Evolutionary conservation across 495 filamentous ascomycete genomes (phyloP), one percentile per base, ranked within the genome.

Genomic region (Podospora pseudocomata): DNA sequence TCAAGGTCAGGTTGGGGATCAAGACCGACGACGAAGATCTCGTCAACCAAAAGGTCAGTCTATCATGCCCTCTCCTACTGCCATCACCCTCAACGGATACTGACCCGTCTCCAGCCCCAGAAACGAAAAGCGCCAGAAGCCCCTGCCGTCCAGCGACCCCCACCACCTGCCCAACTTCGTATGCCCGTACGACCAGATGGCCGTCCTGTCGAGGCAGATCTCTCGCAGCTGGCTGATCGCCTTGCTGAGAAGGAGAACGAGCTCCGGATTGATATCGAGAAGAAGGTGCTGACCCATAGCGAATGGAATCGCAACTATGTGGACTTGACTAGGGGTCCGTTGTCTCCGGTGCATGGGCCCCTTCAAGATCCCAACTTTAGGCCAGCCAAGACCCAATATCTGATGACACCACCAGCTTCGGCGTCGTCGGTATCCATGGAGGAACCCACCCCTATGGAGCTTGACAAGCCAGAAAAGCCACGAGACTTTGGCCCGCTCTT

Each of bases 21-120:
- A 97, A 94, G 83, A 89, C 88, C 65, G 92, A 94, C 67, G 95
- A 98, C 77, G 96, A 98, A 71, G 94, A 97, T 73, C 86, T 98
- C 71, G 89, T 96, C 82, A 94, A 94, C 79, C 91, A 94, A 74
- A 95, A 95, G 87, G 92, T 94, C 81, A 79, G 86, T 72, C 44
- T 69, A 28, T n/a, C 55, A 4, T 63, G 32, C 20, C 15, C 54
- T 19, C 6, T 13, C 49, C 57, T 65, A 63, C 55, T 63, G 70
- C 44, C 64, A 16, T 44, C 64, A 61, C 49, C 26, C 44, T 60
- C 49, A 66, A 71, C 64, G 74, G 79, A 79, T 81, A 66, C 85
- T 86, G 60, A 82, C 67, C 39, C 4, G 9, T 23, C 44, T 32
- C 61, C 74, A 82, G 77, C 83, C 90, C 70, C 91, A 88, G 69